Evolutionary conservation across 225 moss, liverwort and hornwort genomes (phyloP).

Genomic region (Asterella californica): DNA sequence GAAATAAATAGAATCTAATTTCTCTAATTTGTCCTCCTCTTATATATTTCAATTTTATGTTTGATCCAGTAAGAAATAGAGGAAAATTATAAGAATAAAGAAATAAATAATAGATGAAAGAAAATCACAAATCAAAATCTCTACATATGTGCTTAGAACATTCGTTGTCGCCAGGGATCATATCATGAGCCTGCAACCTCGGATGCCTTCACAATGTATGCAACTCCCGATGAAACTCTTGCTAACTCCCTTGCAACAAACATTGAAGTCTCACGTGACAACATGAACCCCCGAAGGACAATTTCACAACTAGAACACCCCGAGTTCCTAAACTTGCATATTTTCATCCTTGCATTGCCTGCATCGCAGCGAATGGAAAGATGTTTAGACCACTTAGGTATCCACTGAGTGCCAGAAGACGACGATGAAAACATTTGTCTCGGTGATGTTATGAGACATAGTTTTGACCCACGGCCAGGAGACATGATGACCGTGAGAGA

Average conservation of each 20-base stretch:
- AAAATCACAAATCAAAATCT: too few relatives aligned
- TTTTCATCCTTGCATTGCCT: not conserved
- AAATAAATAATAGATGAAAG: too few relatives aligned
- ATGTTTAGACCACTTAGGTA: not conserved
- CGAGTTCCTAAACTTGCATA: not conserved
- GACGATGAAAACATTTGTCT: not conserved
- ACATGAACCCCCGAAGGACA: not conserved
- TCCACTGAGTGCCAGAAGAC: not conserved
- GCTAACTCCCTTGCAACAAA: not conserved
- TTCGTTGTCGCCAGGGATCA: too few relatives aligned
- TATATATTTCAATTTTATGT: too few relatives aligned
- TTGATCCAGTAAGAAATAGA: too few relatives aligned
- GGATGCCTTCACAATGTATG: too few relatives aligned
- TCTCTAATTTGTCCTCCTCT: too few relatives aligned
- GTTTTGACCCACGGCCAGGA: conserved; percentile 5
- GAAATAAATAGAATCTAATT: too few relatives aligned
- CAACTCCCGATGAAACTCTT: too few relatives aligned
- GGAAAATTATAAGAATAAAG: too few relatives aligned
- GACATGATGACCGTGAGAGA: conserved; percentile 21
- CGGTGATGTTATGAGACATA: not conserved
- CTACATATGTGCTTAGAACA: too few relatives aligned
- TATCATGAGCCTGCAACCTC: too few relatives aligned
- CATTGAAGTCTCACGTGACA: not conserved
- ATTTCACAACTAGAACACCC: not conserved
- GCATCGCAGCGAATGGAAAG: not conserved